Conservation (phyloP, 75 land plant genomes). For the Pinus tabuliformis region DNA sequence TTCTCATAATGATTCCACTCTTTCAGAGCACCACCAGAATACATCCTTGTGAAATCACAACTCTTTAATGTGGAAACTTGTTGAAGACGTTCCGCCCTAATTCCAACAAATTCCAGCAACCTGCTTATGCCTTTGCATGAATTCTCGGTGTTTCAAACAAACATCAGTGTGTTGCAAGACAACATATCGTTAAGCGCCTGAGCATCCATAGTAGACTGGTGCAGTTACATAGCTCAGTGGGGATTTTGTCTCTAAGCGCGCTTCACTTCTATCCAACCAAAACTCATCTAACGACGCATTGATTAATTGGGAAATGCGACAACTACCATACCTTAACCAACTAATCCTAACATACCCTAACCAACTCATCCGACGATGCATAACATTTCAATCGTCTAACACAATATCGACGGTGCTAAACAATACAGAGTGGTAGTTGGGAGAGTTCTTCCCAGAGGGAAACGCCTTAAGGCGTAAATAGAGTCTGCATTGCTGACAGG, state of each 20-base stretch:
- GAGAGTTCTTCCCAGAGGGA: too few species aligned
- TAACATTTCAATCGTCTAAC: too few species aligned
- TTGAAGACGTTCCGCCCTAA: constrained; percentile 54
- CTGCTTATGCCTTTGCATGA: constrained; percentile 74
- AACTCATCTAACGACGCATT: too few species aligned
- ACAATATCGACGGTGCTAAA: too few species aligned
- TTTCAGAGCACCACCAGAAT: constrained; percentile 60
- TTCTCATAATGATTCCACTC: constrained; percentile 51
- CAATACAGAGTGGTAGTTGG: too few species aligned
- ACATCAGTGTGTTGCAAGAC: constrained; percentile 65
- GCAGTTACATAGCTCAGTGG: constrained; percentile 59
- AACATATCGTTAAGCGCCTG: constrained; percentile 47
- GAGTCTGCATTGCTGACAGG: too few species aligned
- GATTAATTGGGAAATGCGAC: too few species aligned
- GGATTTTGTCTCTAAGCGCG: constrained; percentile 45
- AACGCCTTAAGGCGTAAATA: too few species aligned
- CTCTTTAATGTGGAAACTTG: constrained; percentile 18
- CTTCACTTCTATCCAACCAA: too few species aligned
- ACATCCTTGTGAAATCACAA: constrained; percentile 45
- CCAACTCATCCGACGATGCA: too few species aligned
- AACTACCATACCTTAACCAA: too few species aligned
- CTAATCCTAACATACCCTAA: too few species aligned
- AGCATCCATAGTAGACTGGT: constrained; percentile 69
- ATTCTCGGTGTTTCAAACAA: constrained; percentile 68
- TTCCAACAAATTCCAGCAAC: constrained; percentile 71